phyloP scores from a whole-genome alignment of 257 asterid species.

The Solanum clarkiae region DNA sequence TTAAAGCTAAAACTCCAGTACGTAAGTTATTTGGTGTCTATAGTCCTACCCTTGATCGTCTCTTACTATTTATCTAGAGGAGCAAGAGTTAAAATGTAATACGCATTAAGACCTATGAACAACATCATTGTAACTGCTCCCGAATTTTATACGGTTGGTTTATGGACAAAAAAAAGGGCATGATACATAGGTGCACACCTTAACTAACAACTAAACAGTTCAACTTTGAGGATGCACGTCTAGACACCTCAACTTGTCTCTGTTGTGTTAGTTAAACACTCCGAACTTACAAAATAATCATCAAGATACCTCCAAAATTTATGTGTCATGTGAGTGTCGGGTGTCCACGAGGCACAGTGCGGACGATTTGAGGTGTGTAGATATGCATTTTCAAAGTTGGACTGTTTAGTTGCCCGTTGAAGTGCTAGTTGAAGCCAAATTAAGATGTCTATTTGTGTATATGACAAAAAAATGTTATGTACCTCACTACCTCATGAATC shows the following conservation, averaged over 20 bases:
- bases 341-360: background rate
- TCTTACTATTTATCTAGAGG: background rate
- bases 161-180: background rate
- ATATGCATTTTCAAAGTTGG: background rate
- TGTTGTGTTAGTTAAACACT: background rate
- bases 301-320: background rate
- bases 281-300: background rate
- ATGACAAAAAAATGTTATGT: too few relatives aligned
- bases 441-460: too few relatives aligned
- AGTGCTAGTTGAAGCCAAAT: background rate
- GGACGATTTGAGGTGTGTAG: background rate
- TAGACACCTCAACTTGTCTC: background rate
- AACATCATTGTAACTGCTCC: background rate
- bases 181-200: too few relatives aligned
- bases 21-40: background rate
- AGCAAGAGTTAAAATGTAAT: background rate
- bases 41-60: background rate
- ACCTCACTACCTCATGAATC: background rate
- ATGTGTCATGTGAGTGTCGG: background rate
- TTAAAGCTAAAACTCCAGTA: background rate
- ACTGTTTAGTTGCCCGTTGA: background rate
- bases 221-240: background rate
- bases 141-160: background rate
- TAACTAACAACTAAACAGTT: background rate
- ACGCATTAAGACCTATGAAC: background rate